Evolutionary conservation across 768 basidiomycete species (phyloP), one percentile per base, ranked within the genome.

Genomic region (Tulasnella sp.): DNA sequence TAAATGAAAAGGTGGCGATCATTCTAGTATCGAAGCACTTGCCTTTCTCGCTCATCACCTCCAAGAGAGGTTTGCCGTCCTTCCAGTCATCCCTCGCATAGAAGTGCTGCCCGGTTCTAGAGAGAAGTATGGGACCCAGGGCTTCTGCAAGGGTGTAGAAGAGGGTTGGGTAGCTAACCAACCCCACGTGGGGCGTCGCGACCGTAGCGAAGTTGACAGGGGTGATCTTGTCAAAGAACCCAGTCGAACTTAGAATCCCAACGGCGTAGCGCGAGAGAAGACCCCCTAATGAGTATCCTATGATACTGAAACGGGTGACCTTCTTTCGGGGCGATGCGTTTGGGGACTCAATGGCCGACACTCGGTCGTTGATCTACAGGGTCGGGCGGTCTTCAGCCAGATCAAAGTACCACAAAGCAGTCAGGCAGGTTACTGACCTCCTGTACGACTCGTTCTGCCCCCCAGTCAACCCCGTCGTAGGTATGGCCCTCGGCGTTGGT

Each of bases 381-480:
- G 29, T 45, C 19, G 29, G 29, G 14, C 45, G n/a, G 27, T 42
- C 14, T 11, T 23, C 29, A 11, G 37, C 42, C 40, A 25, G 40
- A 8, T 40, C 21, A 39, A 25, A 7, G 45, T 11, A 36, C 12
- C 36, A 27, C 34, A 11, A 15, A 15, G 42, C 12, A 46, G 12
- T 43, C 29, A 21, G 27, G 25, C 2, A 19, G 19, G 8, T 21
- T 37, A 63, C 73, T 34, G 49, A 86, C 87, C 79, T 92, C 89
- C 59, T 81, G 71, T 3, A 86, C 79, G 34, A 90, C 79, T 31
- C 89, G 74, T 69, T 89, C 85, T 35, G 80, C 84, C 58, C 86
- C 82, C 79, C 85, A 85, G 65, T 90, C 87, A 21, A 90, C 78
- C 0, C 87, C 86, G 62, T 90, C 87, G 62, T 88, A 89, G 1